A percentile compares a stretch with the other conserved stretches of the same genome.
Evolutionary conservation across 1,284 basidiomycete genomes (phyloP).

Genomic region (Cutaneotrichosporon spelunceum): DNA sequence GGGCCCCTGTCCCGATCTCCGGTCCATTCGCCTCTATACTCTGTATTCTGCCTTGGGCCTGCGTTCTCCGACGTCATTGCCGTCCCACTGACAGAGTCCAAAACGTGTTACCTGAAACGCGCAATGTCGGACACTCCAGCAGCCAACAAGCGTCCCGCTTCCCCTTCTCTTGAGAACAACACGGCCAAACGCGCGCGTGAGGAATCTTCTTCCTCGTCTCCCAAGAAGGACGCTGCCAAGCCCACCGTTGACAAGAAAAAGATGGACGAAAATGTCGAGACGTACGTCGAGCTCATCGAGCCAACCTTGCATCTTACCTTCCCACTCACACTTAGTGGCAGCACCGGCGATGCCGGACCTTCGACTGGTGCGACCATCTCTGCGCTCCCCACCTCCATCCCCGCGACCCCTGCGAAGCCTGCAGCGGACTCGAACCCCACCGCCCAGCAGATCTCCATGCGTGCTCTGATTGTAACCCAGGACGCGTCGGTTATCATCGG

Average conservation of each 20-base stretch:
- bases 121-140: conserved; percentile 29
- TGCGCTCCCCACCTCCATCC: conserved; percentile 33
- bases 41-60: neutral
- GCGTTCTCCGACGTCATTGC: neutral
- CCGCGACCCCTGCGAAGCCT: conserved; percentile 39
- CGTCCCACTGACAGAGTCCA: conserved; percentile 13
- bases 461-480: conserved; percentile 95
- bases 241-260: conserved; percentile 26
- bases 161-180: conserved; percentile 29
- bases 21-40: neutral
- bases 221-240: conserved; percentile 13
- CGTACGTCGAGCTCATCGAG: conserved; percentile 34
- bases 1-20: neutral
- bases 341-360: conserved; percentile 33
- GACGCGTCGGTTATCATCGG: conserved; percentile 99
- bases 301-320: neutral
- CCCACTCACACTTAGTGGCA: conserved; percentile 2
- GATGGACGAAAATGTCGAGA: conserved; percentile 43
- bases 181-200: conserved; percentile 33
- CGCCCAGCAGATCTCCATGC: conserved; percentile 70
- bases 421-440: conserved; percentile 33
- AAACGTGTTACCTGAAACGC: conserved; percentile 4
- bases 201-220: conserved; percentile 21
- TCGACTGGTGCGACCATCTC: conserved; percentile 28
- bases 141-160: conserved; percentile 38